These are phyloP conservation scores for Nelumbo lutea DNA, from an alignment of 164 flowering plant genomes.

Conservation along the genomic window DNA sequence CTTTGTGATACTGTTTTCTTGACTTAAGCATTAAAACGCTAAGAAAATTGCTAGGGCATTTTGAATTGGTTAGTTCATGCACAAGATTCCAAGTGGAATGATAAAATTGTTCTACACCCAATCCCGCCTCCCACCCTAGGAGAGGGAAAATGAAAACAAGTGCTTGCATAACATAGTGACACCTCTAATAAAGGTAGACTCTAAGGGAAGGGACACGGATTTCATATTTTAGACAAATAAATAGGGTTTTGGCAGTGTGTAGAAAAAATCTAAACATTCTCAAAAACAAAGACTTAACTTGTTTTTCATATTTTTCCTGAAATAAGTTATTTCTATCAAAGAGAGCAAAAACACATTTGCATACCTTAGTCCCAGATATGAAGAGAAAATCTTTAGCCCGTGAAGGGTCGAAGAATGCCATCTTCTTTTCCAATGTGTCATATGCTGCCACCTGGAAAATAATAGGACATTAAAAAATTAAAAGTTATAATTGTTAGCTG, in stretches of 20 bases:
- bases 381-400: slow-evolving; percentile 54
- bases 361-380: slow-evolving; percentile 66
- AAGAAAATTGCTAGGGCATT: no score
- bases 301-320: background rate
- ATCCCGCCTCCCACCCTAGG: background rate
- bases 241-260: background rate
- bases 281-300: background rate
- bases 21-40: no score
- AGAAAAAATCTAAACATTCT: background rate
- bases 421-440: slow-evolving; percentile 47
- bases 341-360: background rate
- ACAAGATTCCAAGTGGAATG: background rate
- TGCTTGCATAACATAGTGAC: background rate
- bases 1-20: no score
- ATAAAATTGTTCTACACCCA: no score
- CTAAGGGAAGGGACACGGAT: background rate
- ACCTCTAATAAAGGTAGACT: background rate
- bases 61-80: background rate
- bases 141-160: background rate
- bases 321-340: background rate
- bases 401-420: slow-evolving; percentile 64
- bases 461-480: background rate
- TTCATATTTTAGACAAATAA: background rate
- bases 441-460: slow-evolving; percentile 57
- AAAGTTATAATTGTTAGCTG: background rate